phyloP scores from a whole-genome alignment of 441 rosid species.

The Manihot esculenta region DNA sequence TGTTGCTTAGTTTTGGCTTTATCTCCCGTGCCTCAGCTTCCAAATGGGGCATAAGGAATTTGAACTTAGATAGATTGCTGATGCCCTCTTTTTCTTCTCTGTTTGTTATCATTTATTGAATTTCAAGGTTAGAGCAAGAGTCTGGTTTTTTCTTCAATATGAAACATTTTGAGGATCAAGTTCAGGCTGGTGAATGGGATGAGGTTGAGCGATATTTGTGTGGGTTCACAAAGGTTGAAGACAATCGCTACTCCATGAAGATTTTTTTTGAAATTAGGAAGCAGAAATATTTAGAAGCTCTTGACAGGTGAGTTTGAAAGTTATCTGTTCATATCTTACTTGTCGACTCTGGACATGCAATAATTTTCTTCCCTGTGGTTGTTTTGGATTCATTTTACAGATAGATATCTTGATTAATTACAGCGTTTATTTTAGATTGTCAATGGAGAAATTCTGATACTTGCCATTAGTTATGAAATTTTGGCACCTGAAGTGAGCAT shows the following conservation, averaged over 20 bases:
- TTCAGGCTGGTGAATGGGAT: constrained; percentile 74
- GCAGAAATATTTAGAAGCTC: constrained; percentile 88
- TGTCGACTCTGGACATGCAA: constrained; percentile 8
- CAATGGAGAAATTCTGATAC: background rate
- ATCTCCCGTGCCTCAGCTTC: constrained; percentile 2
- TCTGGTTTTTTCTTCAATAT: constrained; percentile 87
- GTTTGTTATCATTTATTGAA: background rate
- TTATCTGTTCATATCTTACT: background rate
- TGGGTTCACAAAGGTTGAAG: constrained; percentile 86
- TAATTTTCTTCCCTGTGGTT: background rate
- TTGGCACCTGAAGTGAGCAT: background rate
- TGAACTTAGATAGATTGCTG: background rate
- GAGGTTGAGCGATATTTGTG: constrained; percentile 84
- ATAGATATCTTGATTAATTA: background rate
- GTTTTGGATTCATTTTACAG: background rate
- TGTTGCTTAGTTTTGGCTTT: background rate
- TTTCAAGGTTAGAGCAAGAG: constrained; percentile 55
- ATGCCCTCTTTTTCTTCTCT: background rate
- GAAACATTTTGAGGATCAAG: constrained; percentile 80
- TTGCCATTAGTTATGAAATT: background rate
- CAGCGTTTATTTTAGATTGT: background rate
- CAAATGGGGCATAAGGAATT: constrained; percentile 13
- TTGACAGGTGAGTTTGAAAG: constrained; percentile 56
- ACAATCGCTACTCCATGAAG: constrained; percentile 84
- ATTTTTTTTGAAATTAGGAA: constrained; percentile 84